Evolutionary conservation across 176 grass and related monocot genomes (phyloP).

Genomic region (Thinopyrum elongatum): DNA sequence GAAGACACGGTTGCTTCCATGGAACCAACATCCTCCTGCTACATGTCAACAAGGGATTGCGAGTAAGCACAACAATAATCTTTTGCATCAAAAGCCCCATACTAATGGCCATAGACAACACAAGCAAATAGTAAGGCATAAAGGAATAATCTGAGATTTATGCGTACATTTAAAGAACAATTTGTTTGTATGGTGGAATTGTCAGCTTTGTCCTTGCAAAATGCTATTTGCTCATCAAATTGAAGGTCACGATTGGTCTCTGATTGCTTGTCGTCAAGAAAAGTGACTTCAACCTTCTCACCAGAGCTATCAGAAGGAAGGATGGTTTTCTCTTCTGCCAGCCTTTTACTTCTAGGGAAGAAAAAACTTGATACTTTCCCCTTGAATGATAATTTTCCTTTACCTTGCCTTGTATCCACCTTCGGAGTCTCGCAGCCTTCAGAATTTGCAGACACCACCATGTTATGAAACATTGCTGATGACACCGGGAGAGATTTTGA

Average conservation of each 20-base stretch:
- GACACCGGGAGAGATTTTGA: slow-evolving; percentile 82
- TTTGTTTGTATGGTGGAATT: slow-evolving; percentile 20
- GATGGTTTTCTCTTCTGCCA: slow-evolving; percentile 49
- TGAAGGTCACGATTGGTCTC: slow-evolving; percentile 14
- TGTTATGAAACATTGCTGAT: slow-evolving; percentile 57
- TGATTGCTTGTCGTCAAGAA: slow-evolving; percentile 16
- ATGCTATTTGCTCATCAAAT: slow-evolving; percentile 28
- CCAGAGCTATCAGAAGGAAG: slow-evolving; percentile 31
- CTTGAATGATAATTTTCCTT: slow-evolving; percentile 72
- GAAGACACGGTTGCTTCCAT: slow-evolving; percentile 38
- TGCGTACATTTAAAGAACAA: slow-evolving; percentile 36
- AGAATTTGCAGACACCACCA: slow-evolving; percentile 44
- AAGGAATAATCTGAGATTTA: slow-evolving; percentile 5
- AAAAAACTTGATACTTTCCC: slow-evolving; percentile 90
- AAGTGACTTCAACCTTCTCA: slow-evolving; percentile 21
- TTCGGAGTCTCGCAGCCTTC: slow-evolving; percentile 38
- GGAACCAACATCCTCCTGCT: slow-evolving; percentile 50
- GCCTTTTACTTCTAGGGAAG: slow-evolving; percentile 66
- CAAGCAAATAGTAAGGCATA: slow-evolving; percentile 9
- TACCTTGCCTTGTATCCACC: slow-evolving; percentile 36
- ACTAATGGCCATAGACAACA: neutral
- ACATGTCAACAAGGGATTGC: slow-evolving; percentile 25
- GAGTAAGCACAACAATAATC: neutral
- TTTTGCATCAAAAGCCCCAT: neutral
- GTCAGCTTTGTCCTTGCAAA: slow-evolving; percentile 37